A percentile compares a stretch with the other conserved stretches of the same genome.
These are phyloP conservation scores for Ramalina intermedia DNA, from an alignment of 495 filamentous ascomycete genomes.

Conservation along the genomic window DNA sequence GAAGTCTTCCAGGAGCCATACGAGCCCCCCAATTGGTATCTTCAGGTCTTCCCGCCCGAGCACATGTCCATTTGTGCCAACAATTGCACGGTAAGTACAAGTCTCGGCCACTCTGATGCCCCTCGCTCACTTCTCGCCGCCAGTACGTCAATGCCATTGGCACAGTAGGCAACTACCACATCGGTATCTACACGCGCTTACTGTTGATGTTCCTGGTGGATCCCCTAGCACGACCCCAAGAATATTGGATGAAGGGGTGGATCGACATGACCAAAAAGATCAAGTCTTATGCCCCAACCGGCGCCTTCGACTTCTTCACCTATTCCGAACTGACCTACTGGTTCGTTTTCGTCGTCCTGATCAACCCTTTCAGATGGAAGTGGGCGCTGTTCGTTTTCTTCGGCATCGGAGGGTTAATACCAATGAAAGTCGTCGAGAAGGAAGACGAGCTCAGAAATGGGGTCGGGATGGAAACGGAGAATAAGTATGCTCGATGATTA, in stretches of 20 bases:
- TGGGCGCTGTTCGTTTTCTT: conserved; percentile 63
- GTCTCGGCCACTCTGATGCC: background rate
- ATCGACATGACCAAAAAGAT: conserved; percentile 69
- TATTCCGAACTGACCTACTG: conserved; percentile 74
- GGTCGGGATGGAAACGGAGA: conserved; percentile 18
- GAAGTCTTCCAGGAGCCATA: conserved; percentile 58
- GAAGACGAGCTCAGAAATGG: conserved; percentile 45
- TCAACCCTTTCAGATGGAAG: conserved; percentile 79
- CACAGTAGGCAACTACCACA: conserved; percentile 51
- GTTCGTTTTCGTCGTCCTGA: conserved; percentile 61
- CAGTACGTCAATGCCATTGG: conserved; percentile 66
- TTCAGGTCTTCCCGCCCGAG: conserved; percentile 56
- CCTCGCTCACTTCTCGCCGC: background rate
- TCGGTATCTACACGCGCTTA: conserved; percentile 76
- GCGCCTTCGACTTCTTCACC: conserved; percentile 77
- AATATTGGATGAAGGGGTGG: conserved; percentile 70
- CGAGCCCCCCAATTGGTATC: conserved; percentile 64
- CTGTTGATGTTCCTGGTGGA: conserved; percentile 77
- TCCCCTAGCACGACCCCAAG: conserved; percentile 53
- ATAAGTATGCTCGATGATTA: background rate
- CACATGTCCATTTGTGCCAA: conserved; percentile 34
- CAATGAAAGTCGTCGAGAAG: conserved; percentile 45
- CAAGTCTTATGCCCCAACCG: conserved; percentile 52
- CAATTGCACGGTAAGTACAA: conserved; percentile 46
- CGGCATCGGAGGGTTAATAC: conserved; percentile 53